Conservation (phyloP, 2,329 filamentous ascomycete species). For the Incumbomyces lentus region DNA sequence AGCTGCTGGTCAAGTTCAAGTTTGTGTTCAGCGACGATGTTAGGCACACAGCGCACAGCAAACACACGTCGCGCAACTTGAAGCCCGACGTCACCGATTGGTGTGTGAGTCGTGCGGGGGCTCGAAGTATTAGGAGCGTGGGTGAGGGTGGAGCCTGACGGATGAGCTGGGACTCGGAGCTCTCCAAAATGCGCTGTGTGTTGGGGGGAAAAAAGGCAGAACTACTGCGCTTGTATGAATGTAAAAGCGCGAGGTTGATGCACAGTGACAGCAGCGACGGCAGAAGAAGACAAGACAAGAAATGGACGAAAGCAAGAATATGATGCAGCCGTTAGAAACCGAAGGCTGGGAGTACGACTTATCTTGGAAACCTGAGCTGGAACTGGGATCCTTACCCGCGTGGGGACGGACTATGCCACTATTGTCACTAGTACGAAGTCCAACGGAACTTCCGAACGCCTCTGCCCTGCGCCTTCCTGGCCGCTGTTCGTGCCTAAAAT, state of each 20-base stretch:
- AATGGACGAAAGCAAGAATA: not conserved
- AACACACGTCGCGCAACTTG: too few relatives aligned
- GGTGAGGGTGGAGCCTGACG: not conserved
- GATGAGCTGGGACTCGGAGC: not conserved
- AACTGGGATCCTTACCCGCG: not conserved
- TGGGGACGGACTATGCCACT: not conserved
- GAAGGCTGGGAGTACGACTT: slow-evolving; percentile 2
- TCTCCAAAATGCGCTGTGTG: too few relatives aligned
- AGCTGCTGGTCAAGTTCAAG: too few relatives aligned
- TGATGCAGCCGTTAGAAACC: not conserved
- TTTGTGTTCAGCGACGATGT: too few relatives aligned
- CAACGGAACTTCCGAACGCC: too few relatives aligned
- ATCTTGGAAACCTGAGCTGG: not conserved
- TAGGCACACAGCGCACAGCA: too few relatives aligned
- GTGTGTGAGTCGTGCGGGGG: too few relatives aligned
- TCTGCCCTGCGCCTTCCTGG: not conserved
- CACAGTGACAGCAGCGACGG: not conserved
- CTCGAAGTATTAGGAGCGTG: too few relatives aligned
- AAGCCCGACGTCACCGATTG: too few relatives aligned
- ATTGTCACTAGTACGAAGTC: not conserved
- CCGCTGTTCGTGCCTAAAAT: not conserved
- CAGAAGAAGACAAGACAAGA: not conserved
- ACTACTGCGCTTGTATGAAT: not conserved
- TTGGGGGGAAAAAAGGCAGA: not conserved
- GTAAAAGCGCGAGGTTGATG: not conserved